A percentile compares a stretch with the other conserved stretches of the same genome.
phyloP scores from a whole-genome alignment of 78 protist species.

The Dictyostelium purpureum region DNA sequence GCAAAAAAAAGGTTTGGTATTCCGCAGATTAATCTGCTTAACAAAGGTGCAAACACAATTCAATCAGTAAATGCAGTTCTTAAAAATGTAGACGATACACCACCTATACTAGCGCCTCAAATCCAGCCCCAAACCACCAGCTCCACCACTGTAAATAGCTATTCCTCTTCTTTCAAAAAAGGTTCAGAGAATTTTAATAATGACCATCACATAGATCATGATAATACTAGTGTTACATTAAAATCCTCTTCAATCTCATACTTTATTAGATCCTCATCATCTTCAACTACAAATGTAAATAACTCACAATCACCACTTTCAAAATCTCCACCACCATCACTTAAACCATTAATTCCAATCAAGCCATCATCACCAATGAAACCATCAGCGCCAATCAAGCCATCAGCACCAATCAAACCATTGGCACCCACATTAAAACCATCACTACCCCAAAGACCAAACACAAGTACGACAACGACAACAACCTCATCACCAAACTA shows the following conservation, averaged over 20 bases:
- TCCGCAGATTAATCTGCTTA: no score
- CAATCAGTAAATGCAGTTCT: not conserved
- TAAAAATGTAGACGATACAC: not conserved
- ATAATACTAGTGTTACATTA: no score
- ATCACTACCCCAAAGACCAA: not conserved
- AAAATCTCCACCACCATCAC: not conserved
- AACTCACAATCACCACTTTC: not conserved
- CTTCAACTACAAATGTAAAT: not conserved
- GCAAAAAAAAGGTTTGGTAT: constrained; percentile 7
- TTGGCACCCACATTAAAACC: not conserved
- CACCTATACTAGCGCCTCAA: not conserved
- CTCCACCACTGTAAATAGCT: not conserved
- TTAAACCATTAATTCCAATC: not conserved
- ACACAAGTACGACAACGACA: not conserved
- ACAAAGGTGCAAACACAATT: no score
- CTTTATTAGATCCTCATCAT: not conserved
- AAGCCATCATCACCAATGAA: not conserved
- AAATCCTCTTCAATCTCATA: no score
- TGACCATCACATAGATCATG: no score
- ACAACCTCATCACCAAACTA: not conserved
- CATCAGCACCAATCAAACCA: not conserved
- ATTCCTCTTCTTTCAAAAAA: not conserved
- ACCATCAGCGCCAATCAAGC: not conserved
- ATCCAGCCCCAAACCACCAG: not conserved
- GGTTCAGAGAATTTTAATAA: not conserved